Base-by-base conservation (phyloP, 2,329 filamentous ascomycete species). In the Chrysoporthe puriensis region DNA sequence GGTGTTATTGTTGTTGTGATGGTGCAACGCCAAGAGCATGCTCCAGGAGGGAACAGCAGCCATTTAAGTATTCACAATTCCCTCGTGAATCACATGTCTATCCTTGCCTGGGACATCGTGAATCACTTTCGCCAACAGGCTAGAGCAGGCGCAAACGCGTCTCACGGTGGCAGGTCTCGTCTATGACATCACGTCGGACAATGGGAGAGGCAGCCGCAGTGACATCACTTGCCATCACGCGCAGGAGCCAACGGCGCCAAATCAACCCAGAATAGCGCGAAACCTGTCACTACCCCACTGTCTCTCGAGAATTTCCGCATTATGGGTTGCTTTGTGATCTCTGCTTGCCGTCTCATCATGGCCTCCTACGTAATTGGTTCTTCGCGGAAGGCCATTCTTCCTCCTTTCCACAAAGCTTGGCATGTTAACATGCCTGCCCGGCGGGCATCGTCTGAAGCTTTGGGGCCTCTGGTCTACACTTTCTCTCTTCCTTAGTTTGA, bases 121-220 rank as follows among this genome's bases (percentile, higher is more conserved):
- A 40, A 21, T 40, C 16, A 34, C 32, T 21, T 21, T 21, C 50
- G 21, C 50, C 50, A 54, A 32, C 50, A 34, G 26, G 50, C 50
- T 48, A 21, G 48, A 32, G 42, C 34, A 50, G 56, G 56, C 32
- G 26, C 43, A 59, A 34, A 48, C 50, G 60, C 44, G 60, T 46
- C 44, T 50, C 40, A 40, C n/a, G 32, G 32, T 40, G 18, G 32
- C 32, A 26, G 54, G 60, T 36, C 26, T 50, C 16, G 43, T 14
- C 26, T 50, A 62, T 62, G 60, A 62, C 60, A 62, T 62, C 60
- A 62, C 60, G 59, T n/a, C 26, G 59, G 43, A 62, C 26, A 62
- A n/a, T 6, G 26, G 32, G 16, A 50, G 59, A 34, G 26, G 21
- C 18, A 26, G 60, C 44, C 16, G 44, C 44, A 26, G 50, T 62